Conservation (phyloP, 2,329 filamentous ascomycete species). For the Leptographium galeiforme region DNA sequence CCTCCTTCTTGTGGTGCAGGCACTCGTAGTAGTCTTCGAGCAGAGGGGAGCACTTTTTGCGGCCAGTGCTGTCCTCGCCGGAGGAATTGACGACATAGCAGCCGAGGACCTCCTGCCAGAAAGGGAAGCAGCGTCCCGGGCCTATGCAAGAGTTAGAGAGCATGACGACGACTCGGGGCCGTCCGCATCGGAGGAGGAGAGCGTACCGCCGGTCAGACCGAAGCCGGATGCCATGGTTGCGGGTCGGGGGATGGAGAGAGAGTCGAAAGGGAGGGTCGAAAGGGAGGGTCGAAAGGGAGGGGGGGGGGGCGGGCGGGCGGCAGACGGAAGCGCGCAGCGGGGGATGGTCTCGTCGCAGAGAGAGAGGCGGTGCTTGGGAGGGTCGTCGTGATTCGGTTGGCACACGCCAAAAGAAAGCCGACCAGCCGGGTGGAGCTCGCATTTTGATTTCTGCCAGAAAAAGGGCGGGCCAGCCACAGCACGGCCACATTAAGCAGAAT, state of each 20-base stretch:
- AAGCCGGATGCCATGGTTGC: slow-evolving; percentile 64
- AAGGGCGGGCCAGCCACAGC: slow-evolving; percentile 5
- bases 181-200: not conserved
- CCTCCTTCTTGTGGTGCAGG: slow-evolving; percentile 98
- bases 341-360: not conserved
- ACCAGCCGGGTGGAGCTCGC: not conserved
- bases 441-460: not conserved
- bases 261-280: too few relatives aligned
- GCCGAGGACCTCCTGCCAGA: slow-evolving; percentile 98
- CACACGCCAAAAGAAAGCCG: not conserved
- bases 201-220: slow-evolving; percentile 64
- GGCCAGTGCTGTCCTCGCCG: slow-evolving; percentile 63
- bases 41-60: slow-evolving; percentile 72
- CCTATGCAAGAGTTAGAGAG: slow-evolving; percentile 23
- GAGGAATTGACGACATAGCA: slow-evolving; percentile 94
- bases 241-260: slow-evolving; percentile 8
- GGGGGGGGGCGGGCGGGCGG: not conserved
- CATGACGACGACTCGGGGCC: not conserved
- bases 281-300: not conserved
- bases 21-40: slow-evolving; percentile 99
- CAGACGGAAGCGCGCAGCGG: not conserved
- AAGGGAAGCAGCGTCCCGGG: slow-evolving; percentile 81
- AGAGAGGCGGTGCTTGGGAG: too few relatives aligned
- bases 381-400: not conserved
- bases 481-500: slow-evolving; percentile 13